Base-by-base conservation (phyloP, 202 grass and related monocot species). In the Hordeum pubiflorum region DNA sequence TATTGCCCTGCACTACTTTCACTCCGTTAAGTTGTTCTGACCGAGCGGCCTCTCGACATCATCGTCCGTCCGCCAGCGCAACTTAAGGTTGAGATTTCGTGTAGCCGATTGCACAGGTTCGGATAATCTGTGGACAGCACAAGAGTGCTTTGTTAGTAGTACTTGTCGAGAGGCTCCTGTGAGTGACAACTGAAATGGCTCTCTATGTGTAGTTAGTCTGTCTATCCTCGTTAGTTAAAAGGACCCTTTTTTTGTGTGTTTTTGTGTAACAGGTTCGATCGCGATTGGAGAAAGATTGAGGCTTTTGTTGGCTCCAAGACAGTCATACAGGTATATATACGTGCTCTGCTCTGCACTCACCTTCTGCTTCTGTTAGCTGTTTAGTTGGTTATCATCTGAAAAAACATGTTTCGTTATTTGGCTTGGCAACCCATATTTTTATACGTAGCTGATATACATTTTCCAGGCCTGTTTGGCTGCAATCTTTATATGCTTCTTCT, bases 211-310 rank as follows among this genome's bases (percentile, higher is more conserved):
- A 3, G 0, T 31, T 4, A 15, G 1, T 5, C 3, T 46, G 13
- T 15, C 43, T 46, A 46, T 46, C 37, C 43, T 38, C 23, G 21
- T 69, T 59, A 10, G 0, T 63, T 33, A 48, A 14, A 50, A 6
- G 46, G 22, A 68, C 52, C 9, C 17, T 0, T 64, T 61, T 31
- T 1, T 73, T 39, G n/a, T 75, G 10, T 48, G 32, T 88, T 56
- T 63, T 1, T n/a, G 2, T 27, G 0, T 84, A 26, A 79, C 85
- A 95, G 92, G 79, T 95, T 95, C 10, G 92, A 85, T 84, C 92
- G 89, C 15, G 89, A 95, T 67, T 92, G 92, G 92, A 95, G 87
- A 82, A 95, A 90, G 68, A 95, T 92, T 1, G 89, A 90, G 69
- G 63, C 92, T 3, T 86, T 79, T 86, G 83, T 92, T 79, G 89